Conservation (phyloP, 1,284 basidiomycete genomes). For the Sutorius eximius region DNA sequence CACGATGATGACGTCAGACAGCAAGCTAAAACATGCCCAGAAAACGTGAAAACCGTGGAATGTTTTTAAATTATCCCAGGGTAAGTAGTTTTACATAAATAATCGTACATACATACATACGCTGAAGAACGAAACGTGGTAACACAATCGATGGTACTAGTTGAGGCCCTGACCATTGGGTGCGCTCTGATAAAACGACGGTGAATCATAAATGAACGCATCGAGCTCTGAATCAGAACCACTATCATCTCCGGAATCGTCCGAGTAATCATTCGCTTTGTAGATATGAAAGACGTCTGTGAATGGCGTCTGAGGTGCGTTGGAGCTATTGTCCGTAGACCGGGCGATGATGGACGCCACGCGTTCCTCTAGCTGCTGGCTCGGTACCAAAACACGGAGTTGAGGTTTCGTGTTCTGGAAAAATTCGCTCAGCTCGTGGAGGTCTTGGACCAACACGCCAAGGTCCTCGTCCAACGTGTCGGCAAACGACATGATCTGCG, state of each 20-base stretch:
- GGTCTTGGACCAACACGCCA: constrained; percentile 82
- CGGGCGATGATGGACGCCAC: constrained; percentile 79
- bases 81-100: background rate
- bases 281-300: constrained; percentile 72
- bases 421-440: constrained; percentile 85
- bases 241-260: constrained; percentile 51
- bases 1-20: constrained; percentile 24
- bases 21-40: constrained; percentile 8
- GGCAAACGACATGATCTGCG: constrained; percentile 35
- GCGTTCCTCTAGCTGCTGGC: constrained; percentile 67
- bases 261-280: constrained; percentile 40
- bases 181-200: constrained; percentile 40
- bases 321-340: constrained; percentile 52
- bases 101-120: constrained; percentile 5
- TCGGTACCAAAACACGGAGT: constrained; percentile 42
- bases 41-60: constrained; percentile 12
- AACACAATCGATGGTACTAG: constrained; percentile 18
- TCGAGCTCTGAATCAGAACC: constrained; percentile 64
- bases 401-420: constrained; percentile 59
- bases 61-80: constrained; percentile 3
- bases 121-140: background rate
- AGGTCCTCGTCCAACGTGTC: constrained; percentile 60
- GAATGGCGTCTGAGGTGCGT: constrained; percentile 73
- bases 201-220: constrained; percentile 69
- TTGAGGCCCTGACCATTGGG: constrained; percentile 42